Percentiles rank a stretch among this genome's conserved stretches.
Evolutionary conservation across 1,139 yeast genomes (phyloP).

Genomic region (Hanseniaspora gamundiae): DNA sequence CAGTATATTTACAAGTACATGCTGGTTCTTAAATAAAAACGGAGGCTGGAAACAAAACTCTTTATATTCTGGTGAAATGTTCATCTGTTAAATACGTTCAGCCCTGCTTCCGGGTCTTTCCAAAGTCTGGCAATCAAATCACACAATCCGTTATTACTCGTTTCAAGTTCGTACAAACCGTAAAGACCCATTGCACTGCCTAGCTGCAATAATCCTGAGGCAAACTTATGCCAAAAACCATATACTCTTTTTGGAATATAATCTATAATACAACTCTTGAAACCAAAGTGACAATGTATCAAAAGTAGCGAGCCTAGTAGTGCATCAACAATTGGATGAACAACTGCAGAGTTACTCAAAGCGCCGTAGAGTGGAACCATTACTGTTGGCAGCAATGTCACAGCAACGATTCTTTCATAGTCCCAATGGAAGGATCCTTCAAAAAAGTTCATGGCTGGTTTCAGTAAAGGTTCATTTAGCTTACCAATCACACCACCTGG

Average conservation of each 20-base stretch:
- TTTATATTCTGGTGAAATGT: too few relatives aligned
- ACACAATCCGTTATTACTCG: conserved; percentile 47
- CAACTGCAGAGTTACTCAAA: conserved; percentile 24
- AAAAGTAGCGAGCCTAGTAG: conserved; percentile 49
- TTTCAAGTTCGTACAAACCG: conserved; percentile 76
- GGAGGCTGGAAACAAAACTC: too few relatives aligned
- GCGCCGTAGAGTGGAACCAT: conserved; percentile 62
- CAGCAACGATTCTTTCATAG: conserved; percentile 57
- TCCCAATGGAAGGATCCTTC: conserved; percentile 91
- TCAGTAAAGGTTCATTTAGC: conserved; percentile 67
- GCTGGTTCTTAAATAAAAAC: too few relatives aligned
- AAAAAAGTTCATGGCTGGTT: conserved; percentile 45
- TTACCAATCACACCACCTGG: conserved; percentile 59
- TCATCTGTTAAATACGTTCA: conserved; percentile 17
- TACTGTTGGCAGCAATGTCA: conserved; percentile 63
- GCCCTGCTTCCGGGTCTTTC: conserved; percentile 24
- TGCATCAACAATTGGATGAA: conserved; percentile 61
- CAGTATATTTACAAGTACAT: too few relatives aligned
- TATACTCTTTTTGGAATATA: conserved; percentile 79
- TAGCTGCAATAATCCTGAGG: conserved; percentile 50
- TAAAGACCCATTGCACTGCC: conserved; percentile 66
- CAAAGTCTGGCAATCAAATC: conserved; percentile 36
- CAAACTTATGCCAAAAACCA: conserved; percentile 55
- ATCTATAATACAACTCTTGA: conserved; percentile 78
- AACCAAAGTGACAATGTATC: conserved; percentile 69